Base-by-base conservation (phyloP, 768 basidiomycete genomes). In the Trametes cubensis region DNA sequence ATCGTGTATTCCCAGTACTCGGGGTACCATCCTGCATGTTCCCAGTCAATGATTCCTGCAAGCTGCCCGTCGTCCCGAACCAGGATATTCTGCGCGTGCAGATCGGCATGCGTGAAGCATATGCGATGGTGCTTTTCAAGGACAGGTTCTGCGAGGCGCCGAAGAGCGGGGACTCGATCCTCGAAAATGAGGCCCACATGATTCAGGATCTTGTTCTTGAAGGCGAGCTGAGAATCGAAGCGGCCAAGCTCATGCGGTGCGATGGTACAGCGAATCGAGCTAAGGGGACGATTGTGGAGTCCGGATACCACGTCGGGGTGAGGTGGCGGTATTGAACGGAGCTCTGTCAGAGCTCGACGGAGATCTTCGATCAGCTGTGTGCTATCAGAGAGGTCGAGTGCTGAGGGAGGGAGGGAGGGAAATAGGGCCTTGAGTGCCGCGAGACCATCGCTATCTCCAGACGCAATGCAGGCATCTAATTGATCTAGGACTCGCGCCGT, bases 1-100 rank as follows among this genome's bases (percentile, higher is more conserved):
- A 34, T 57, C 18, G 57, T 58, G 49, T 55, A 55, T 50, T 73
- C 70, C 70, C 67, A 72, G 55, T 72, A 67, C 40, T 67, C 68
- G 4, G 72, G 72, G 30, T 64, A 62, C 72, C 72, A 72, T 4
- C 68, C 71, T 14, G 69, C 61, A 41, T 30, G 42, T 49, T 71
- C 70, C 70, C 71, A 73, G 52, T 72, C 72, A 44, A 73, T 51
- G 28, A 73, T 58, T 0, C 61, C 70, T 0, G 52, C 42, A 15
- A 72, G 48, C 3, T 40, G 44, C n/a, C 62, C 63, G 17, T 66
- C 67, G n/a, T n/a, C n/a, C 54, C 54, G 28, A 2, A 71, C 55
- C 14, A 72, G 48, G 52, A 72, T 66, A 53, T 73, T 73, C 1
- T 63, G 54, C 6, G 61, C 62, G 13, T 59, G 58, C 39, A 73